Evolutionary conservation across 2,329 filamentous ascomycete genomes (phyloP), one percentile per base, ranked within the genome.

Genomic region (Fusarium sp.): DNA sequence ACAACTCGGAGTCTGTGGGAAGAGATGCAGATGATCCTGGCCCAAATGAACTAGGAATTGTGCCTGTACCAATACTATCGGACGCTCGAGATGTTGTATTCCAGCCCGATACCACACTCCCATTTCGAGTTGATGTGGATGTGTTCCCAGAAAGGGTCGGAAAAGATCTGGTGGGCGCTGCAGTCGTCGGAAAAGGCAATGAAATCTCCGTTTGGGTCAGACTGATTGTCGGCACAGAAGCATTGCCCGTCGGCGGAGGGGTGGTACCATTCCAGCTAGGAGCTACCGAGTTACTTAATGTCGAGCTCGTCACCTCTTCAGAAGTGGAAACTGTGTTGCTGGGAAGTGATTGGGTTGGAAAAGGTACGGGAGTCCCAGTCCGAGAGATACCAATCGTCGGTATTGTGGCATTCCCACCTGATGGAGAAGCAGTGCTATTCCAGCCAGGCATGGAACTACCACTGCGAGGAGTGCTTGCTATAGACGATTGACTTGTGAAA

Each of bases 231-330:
- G 65, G 54, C 6, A 65, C 10, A 3, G 59, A 67, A 14, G 20
- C 6, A 37, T 51, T 57, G 3, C 40, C 29, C 12, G 40, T 45
- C 4, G 53, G n/a, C 4, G 20, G 9, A 57, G 51, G 49, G 37
- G 29, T 11, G 5, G 67, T 65, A 13, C 46, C 22, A 52, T 57
- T 67, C 37, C 52, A 37, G 29, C 55, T 37, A n/a, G 59, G 30
- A 29, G 30, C 11, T 24, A 18, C 48, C 8, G 30, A 54, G 18
- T 6, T 49, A 7, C 27, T 32, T 4, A 4, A 16, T 9, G 13
- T 24, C 2, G 45, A 57, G n/a, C 16, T 37, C 25, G 45, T 46
- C 12, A n/a, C 13, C 10, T 6, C 20, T 9, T 12, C 5, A n/a
- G 61, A 40, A 16, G n/a, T 53, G n/a, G 47, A 13, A 4, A 41